phyloP scores from a whole-genome alignment of 352 stramenopile genomes.

The Halophytophthora batemanensis region DNA sequence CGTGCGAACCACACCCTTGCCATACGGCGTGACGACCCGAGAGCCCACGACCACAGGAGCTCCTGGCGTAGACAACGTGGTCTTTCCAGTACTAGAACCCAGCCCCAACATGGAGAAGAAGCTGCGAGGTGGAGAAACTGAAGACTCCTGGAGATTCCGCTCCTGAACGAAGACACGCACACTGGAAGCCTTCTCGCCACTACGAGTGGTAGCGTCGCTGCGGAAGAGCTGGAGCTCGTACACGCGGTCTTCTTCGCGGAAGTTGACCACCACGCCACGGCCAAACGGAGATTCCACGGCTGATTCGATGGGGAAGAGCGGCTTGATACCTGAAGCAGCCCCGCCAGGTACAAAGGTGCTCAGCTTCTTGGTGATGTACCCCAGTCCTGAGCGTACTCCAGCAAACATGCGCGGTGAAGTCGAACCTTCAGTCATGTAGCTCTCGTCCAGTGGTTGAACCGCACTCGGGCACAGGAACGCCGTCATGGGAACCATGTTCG shows the following conservation, averaged over 20 bases:
- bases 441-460: slow-evolving; percentile 39
- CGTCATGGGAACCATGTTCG: slow-evolving; percentile 35
- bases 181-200: slow-evolving; percentile 11
- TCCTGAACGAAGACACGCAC: slow-evolving; percentile 57
- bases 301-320: slow-evolving; percentile 47
- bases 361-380: slow-evolving; percentile 80
- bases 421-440: slow-evolving; percentile 17
- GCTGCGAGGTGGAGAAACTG: slow-evolving; percentile 54
- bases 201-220: slow-evolving; percentile 31
- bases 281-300: slow-evolving; percentile 79
- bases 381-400: slow-evolving; percentile 64
- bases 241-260: slow-evolving; percentile 56
- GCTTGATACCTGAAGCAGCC: slow-evolving; percentile 31
- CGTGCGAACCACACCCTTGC: slow-evolving; percentile 48
- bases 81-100: slow-evolving; percentile 23
- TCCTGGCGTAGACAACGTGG: background rate
- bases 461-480: slow-evolving; percentile 50
- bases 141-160: slow-evolving; percentile 37
- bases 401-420: slow-evolving; percentile 69
- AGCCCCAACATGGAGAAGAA: slow-evolving; percentile 70
- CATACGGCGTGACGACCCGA: slow-evolving; percentile 52
- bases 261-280: slow-evolving; percentile 58
- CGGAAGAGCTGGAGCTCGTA: slow-evolving; percentile 70
- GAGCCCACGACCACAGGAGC: slow-evolving; percentile 27
- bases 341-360: slow-evolving; percentile 65